These are phyloP conservation scores for Scutellaria barbata DNA, from an alignment of 257 asterid species.

Conservation along the genomic window DNA sequence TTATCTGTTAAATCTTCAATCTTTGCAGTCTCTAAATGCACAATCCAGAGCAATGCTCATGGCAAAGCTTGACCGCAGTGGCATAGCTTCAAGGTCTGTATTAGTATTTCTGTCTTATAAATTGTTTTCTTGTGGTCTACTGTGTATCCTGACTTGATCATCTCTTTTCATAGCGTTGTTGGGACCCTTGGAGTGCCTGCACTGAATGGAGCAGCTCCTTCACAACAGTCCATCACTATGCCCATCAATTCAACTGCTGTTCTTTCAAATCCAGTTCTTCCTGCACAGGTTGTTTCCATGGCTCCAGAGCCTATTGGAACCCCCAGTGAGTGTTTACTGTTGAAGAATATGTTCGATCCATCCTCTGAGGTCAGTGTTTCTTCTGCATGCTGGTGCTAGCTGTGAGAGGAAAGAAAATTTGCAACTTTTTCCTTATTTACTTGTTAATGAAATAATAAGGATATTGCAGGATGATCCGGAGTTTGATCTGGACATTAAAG, in stretches of 20 bases:
- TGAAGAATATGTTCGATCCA: slow-evolving; percentile 99
- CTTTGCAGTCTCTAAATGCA: slow-evolving; percentile 83
- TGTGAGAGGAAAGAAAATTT: background rate
- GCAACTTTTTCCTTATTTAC: background rate
- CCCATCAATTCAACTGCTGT: slow-evolving; percentile 66
- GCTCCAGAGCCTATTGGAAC: slow-evolving; percentile 88
- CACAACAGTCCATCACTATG: slow-evolving; percentile 64
- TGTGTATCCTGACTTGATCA: slow-evolving; percentile 25
- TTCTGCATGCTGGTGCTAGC: slow-evolving; percentile 8
- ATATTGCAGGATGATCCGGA: slow-evolving; percentile 79
- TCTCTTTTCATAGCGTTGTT: slow-evolving; percentile 52
- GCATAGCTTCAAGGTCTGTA: slow-evolving; percentile 78
- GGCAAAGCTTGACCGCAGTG: slow-evolving; percentile 96
- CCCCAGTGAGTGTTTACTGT: slow-evolving; percentile 91
- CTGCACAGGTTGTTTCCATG: slow-evolving; percentile 62
- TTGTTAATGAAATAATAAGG: background rate
- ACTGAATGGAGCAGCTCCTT: slow-evolving; percentile 68
- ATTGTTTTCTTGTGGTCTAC: slow-evolving; percentile 2
- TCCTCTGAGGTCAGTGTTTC: slow-evolving; percentile 72
- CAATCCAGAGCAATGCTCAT: slow-evolving; percentile 96
- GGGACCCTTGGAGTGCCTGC: slow-evolving; percentile 76
- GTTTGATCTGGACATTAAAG: slow-evolving; percentile 89
- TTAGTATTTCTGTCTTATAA: background rate
- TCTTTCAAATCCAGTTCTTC: slow-evolving; percentile 53
- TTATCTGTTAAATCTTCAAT: slow-evolving; percentile 20